Evolutionary conservation across 352 stramenopile genomes (phyloP).

Genomic region (Phytopythium chamaehyphon): DNA sequence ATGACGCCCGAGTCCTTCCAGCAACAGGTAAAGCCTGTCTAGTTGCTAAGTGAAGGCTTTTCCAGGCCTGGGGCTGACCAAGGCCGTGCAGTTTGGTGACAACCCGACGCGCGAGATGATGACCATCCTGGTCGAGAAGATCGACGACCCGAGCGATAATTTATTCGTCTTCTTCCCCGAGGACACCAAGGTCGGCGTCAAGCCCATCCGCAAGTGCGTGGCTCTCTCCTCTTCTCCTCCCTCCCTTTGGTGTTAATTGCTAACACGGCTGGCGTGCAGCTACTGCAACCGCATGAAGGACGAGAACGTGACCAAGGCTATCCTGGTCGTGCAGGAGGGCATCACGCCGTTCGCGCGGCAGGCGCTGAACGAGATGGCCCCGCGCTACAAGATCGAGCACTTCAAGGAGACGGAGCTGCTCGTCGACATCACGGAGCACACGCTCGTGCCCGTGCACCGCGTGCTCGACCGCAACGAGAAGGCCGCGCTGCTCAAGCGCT

Average conservation of each 20-base stretch:
- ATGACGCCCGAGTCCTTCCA: conserved; percentile 94
- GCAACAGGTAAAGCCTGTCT: conserved; percentile 37
- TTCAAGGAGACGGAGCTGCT: conserved; percentile 99
- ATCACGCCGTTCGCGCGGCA: conserved; percentile 98
- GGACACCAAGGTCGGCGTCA: conserved; percentile 98
- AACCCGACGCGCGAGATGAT: conserved; percentile 94
- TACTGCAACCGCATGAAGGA: conserved; percentile 97
- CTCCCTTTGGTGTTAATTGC: too few species aligned
- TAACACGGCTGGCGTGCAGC: too few species aligned
- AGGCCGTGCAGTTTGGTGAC: conserved; percentile 75
- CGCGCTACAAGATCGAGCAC: conserved; percentile 93
- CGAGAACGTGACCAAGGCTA: conserved; percentile 95
- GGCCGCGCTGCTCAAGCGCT: conserved; percentile 96
- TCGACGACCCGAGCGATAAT: conserved; percentile 91
- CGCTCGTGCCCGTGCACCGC: conserved; percentile 98
- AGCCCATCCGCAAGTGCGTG: conserved; percentile 93
- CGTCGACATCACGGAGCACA: conserved; percentile 99
- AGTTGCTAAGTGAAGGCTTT: neutral
- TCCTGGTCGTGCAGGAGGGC: conserved; percentile 95
- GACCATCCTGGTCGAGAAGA: conserved; percentile 94
- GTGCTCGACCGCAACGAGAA: conserved; percentile 97
- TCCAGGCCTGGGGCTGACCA: neutral
- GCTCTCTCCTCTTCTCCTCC: too few species aligned
- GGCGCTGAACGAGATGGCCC: conserved; percentile 94
- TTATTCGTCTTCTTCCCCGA: conserved; percentile 99